Evolutionary conservation across 106 monocot genomes (phyloP).

Genomic region (Allium fistulosum): DNA sequence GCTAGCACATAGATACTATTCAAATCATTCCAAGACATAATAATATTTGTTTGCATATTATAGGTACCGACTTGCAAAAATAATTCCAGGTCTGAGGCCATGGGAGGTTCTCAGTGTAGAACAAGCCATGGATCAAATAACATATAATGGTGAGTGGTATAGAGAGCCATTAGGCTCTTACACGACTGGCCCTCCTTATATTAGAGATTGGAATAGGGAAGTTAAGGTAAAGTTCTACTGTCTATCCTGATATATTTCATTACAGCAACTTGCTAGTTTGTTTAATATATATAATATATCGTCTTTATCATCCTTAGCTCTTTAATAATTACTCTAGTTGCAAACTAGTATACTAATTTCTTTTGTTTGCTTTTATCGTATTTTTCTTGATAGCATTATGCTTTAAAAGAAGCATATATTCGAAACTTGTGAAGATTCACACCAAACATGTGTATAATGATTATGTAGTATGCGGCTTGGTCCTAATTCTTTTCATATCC

Average conservation of each 20-base stretch:
- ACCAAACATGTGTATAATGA: too few relatives aligned
- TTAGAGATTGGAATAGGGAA: conserved; percentile 70
- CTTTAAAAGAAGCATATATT: too few relatives aligned
- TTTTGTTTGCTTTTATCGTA: too few relatives aligned
- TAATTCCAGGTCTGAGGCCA: conserved; percentile 75
- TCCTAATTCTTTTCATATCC: too few relatives aligned
- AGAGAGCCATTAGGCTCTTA: conserved; percentile 69
- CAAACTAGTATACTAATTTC: too few relatives aligned
- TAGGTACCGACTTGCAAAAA: conserved; percentile 66
- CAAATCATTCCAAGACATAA: not conserved
- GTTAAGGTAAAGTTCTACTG: conserved; percentile 34
- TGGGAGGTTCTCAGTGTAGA: conserved; percentile 86
- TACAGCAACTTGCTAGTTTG: too few relatives aligned
- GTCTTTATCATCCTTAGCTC: too few relatives aligned
- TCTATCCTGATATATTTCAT: not conserved
- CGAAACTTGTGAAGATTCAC: too few relatives aligned
- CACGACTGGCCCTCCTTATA: conserved; percentile 73
- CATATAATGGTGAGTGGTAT: conserved; percentile 68
- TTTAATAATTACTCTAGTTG: too few relatives aligned
- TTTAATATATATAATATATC: too few relatives aligned
- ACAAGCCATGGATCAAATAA: conserved; percentile 82
- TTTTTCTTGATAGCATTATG: too few relatives aligned
- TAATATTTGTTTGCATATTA: not conserved
- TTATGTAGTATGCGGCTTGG: too few relatives aligned
- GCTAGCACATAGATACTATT: not conserved